Evolutionary conservation across 768 basidiomycete species (phyloP), one percentile per base, ranked within the genome.

Genomic region (Scleroderma citrinum): DNA sequence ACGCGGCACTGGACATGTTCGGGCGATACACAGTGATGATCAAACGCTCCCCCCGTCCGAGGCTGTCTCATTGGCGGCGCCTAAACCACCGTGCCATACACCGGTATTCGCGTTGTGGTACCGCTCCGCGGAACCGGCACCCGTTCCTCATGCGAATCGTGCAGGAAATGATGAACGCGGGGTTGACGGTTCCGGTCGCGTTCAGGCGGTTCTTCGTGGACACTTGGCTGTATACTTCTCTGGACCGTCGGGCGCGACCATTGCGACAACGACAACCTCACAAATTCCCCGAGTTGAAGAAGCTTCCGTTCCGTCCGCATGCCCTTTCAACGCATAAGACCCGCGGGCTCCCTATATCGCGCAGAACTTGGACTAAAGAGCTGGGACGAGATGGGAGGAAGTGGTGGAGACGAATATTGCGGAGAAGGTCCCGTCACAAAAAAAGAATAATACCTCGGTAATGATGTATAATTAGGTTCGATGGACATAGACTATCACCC

Each of bases 1-100:
- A 85, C 47, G 80, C 80, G 2, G 69, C 78, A 8, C 64, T 87
- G 12, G 62, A 68, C 10, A 65, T 83, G 40, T 72, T 76, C 32
- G 59, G 65, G 16, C 60, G 62, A 11, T 58, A 59, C 13, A 48
- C 59, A 20, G 35, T 40, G 10, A 58, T 43, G 58, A 36, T 49
- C 46, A 59, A 45, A 29, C 65, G 59, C 24, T 49, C 50, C 17
- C 43, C 30, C 2, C 53, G 48, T 32, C 55, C 49, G 1, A 21
- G 45, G 2, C 66, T 56, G 4, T 34, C 66, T 7, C 59, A 58
- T 43, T 69, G 65, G 68, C 56, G 61, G 39, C 63, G 62, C 20
- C 63, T 60, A 46, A 53, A 71, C 26, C 51, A 57, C 24, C 49
- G 44, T 7, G 68, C 69, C 7, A 60, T 52, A 44, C 43, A 49